Conservation (phyloP, 2,329 filamentous ascomycete species). For the Rhytidhysteron rufulum region DNA sequence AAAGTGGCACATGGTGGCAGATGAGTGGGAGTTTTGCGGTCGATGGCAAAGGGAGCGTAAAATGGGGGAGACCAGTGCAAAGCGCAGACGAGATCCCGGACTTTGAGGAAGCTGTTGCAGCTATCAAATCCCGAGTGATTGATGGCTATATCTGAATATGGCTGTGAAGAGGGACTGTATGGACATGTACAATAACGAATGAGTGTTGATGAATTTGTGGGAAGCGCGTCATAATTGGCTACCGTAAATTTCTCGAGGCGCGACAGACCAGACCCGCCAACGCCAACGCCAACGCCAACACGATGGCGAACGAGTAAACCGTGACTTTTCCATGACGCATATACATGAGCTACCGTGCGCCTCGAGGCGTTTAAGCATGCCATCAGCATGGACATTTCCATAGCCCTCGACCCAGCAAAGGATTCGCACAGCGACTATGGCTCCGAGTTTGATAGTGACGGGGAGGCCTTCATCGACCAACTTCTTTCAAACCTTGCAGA, state of each 20-base stretch:
- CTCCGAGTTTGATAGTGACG: conserved; percentile 57
- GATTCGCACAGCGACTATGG: conserved; percentile 55
- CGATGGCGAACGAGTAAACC: too few relatives aligned
- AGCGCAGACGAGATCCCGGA: conserved; percentile 54
- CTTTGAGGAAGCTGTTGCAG: conserved; percentile 46
- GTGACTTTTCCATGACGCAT: too few relatives aligned
- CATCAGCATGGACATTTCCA: conserved; percentile 1
- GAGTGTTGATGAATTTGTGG: too few relatives aligned
- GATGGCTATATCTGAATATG: too few relatives aligned
- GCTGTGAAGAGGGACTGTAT: too few relatives aligned
- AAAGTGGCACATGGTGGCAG: conserved; percentile 68
- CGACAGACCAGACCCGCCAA: too few relatives aligned
- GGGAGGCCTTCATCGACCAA: conserved; percentile 51
- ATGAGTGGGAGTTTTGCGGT: conserved; percentile 62
- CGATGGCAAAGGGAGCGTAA: conserved; percentile 50
- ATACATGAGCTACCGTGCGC: background rate
- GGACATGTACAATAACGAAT: too few relatives aligned
- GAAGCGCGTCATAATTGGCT: too few relatives aligned
- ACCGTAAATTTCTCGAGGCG: too few relatives aligned
- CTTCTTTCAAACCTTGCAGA: conserved; percentile 46
- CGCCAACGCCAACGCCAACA: too few relatives aligned
- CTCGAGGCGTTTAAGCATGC: conserved; percentile 2
- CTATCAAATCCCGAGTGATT: too few relatives aligned
- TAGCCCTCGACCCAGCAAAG: background rate
- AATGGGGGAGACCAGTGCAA: conserved; percentile 48